Percentiles rank a stretch among this genome's conserved stretches.
These are phyloP conservation scores for Rubia yunnanensis DNA, from an alignment of 257 asterid species.

Conservation along the genomic window DNA sequence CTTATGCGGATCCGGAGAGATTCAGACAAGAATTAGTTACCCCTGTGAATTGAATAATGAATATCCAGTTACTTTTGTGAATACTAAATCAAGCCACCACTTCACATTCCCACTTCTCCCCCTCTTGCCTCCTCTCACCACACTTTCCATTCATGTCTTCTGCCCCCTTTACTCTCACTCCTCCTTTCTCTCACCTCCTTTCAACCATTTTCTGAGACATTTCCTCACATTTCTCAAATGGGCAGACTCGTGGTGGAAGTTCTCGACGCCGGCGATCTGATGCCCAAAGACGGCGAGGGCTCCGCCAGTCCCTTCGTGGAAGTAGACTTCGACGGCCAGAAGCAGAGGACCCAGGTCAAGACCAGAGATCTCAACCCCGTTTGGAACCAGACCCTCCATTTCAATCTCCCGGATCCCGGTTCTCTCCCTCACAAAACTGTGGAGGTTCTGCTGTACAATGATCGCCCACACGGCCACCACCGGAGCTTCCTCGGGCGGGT, in stretches of 20 bases:
- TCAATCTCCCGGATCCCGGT: constrained; percentile 41
- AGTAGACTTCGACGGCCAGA: constrained; percentile 61
- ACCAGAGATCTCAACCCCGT: constrained; percentile 62
- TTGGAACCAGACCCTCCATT: constrained; percentile 75
- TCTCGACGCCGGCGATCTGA: constrained; percentile 69
- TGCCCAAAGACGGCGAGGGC: constrained; percentile 92
- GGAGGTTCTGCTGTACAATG: constrained; percentile 58
- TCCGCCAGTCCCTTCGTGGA: constrained; percentile 76
- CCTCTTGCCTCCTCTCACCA: constrained; percentile 1
- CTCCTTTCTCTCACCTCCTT: constrained; percentile 1
- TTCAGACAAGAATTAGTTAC: background rate
- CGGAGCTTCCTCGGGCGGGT: constrained; percentile 72
- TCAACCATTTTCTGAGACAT: background rate
- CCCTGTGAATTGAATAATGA: background rate
- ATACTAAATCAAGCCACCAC: background rate
- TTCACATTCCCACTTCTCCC: background rate
- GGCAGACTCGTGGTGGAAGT: constrained; percentile 70
- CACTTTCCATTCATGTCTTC: constrained; percentile 1
- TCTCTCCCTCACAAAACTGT: constrained; percentile 34
- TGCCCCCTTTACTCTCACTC: constrained; percentile 13
- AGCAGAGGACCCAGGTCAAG: constrained; percentile 50
- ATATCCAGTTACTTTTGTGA: background rate
- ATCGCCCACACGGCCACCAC: constrained; percentile 41
- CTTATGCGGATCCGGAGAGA: too few relatives aligned
- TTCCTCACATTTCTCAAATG: constrained; percentile 20